Percentiles rank a stretch among this genome's conserved stretches.
These are phyloP conservation scores for Peniophora sp. DNA, from an alignment of 1,284 basidiomycete species.

Conservation along the genomic window DNA sequence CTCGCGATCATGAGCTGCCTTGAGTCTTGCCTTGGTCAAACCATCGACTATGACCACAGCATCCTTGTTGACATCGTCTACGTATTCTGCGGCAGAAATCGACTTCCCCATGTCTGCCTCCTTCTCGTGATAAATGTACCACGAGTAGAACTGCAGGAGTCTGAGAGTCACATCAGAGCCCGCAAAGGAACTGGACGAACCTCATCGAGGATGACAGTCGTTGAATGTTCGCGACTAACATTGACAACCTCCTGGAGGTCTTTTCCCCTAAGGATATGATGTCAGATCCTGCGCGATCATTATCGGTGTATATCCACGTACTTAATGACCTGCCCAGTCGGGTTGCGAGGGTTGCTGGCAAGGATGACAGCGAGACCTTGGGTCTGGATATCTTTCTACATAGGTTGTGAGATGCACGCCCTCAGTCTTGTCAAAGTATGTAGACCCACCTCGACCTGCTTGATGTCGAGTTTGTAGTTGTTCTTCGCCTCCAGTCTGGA, in stretches of 20 bases:
- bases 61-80: constrained; percentile 83
- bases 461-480: constrained; percentile 67
- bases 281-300: background rate
- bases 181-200: constrained; percentile 27
- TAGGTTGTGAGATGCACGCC: background rate
- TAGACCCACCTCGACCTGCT: constrained; percentile 52
- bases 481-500: constrained; percentile 24
- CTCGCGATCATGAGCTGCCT: background rate
- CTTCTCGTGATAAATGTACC: constrained; percentile 85
- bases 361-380: constrained; percentile 84
- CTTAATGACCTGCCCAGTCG: constrained; percentile 75
- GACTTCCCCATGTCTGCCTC: constrained; percentile 70
- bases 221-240: constrained; percentile 57
- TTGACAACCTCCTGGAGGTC: constrained; percentile 77
- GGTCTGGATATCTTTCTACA: constrained; percentile 64
- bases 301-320: constrained; percentile 16
- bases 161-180: background rate
- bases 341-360: constrained; percentile 87
- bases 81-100: constrained; percentile 75
- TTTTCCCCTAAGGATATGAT: constrained; percentile 43
- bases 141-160: constrained; percentile 71
- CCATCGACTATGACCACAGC: constrained; percentile 85
- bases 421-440: background rate
- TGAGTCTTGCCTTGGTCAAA: constrained; percentile 70
- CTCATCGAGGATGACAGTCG: constrained; percentile 85